Base-by-base conservation (phyloP, 2,329 filamentous ascomycete species). In the Clonostachys chloroleuca region DNA sequence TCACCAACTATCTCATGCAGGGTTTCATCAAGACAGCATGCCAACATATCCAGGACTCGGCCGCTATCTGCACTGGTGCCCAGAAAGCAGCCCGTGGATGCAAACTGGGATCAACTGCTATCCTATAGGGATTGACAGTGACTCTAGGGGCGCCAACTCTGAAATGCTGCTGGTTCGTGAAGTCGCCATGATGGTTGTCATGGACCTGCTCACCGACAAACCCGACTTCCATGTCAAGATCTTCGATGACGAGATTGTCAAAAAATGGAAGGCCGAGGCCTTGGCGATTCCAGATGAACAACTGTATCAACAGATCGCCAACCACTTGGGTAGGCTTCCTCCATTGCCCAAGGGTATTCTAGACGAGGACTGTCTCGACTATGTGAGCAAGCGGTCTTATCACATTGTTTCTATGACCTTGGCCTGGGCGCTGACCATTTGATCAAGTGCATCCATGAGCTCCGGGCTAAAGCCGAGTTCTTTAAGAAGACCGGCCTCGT, bases 401-500 rank as follows among this genome's bases (percentile, higher is more conserved):
- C 10, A 18, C 4, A 1, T 30, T 1, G 17, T 43, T 20, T 43
- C 20, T 14, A n/a, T 16, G 5, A 24, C 17, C 16, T n/a, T 33
- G 3, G 3, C 6, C 9, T 12, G 34, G 14, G 3, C 34, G 6
- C 30, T 33, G 30, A 16, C 16, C 5, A 14, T 41, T 13, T 33
- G 43, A 34, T 18, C 16, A 12, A 45, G 34, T 43, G 18, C 24
- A 30, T 47, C 6, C 17, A 40, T 9, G 76, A 80, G 47, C 62
- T 80, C 0, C 64, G 63, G 9, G 68, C 63, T 49, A 79, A 80
- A 48, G 74, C 75, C 0, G 52, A 58, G 12, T 61, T 69, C 33
- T 69, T 69, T 43, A 57, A 68, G 34, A 52, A 61, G 4, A 64
- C 62, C 3, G 51, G 60, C 1, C 59, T 74, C 12, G 53, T 79